Evolutionary conservation across 2,329 filamentous ascomycete genomes (phyloP), one percentile per base, ranked within the genome.

Genomic region (Ilyonectria mors-panacis): DNA sequence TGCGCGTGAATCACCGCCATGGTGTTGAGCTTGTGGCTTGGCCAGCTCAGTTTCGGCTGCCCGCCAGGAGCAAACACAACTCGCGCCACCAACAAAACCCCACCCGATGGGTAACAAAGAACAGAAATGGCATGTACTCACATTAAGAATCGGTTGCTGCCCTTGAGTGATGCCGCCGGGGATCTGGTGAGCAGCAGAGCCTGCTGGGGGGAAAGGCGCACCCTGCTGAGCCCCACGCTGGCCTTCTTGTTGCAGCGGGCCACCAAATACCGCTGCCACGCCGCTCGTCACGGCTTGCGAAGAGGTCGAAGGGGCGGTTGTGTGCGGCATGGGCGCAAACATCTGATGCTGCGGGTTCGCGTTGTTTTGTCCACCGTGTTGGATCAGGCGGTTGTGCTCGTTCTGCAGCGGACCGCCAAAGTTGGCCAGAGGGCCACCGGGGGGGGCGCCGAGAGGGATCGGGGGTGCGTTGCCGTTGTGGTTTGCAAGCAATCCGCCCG

Each of bases 401-500:
- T 78, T 79, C 72, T 87, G 86, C 51, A 89, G 80, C 58, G 88
- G 85, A 1, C 86, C 87, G 58, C 87, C 86, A 71, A 90, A 91
- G 60, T 78, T 81, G 66, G 81, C 81, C 65, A 85, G 79, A 47
- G 87, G 80, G 17, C 73, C 75, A 35, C 84, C 86, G 2, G 87
- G 79, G n/a, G 87, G 84, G 44, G 82, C 86, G 65, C 87, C 85
- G 48, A 88, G 80, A 54, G 86, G 81, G 54, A 86, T 87, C 42
- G 86, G 80, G 30, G 87, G 85, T 42, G 85, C 83, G 37, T 87
- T 87, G 37, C 88, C 86, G 59, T 91, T 90, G 73, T 94, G 90
- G 72, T 91, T 94, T 9, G 92, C 89, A 44, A 98, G 88, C 39
- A 98, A 87, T 9, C 95, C 95, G 72, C 96, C 95, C 1, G 95